Conservation (phyloP, 192 early-diverging fungal genomes). For the Coemansia sp. region DNA sequence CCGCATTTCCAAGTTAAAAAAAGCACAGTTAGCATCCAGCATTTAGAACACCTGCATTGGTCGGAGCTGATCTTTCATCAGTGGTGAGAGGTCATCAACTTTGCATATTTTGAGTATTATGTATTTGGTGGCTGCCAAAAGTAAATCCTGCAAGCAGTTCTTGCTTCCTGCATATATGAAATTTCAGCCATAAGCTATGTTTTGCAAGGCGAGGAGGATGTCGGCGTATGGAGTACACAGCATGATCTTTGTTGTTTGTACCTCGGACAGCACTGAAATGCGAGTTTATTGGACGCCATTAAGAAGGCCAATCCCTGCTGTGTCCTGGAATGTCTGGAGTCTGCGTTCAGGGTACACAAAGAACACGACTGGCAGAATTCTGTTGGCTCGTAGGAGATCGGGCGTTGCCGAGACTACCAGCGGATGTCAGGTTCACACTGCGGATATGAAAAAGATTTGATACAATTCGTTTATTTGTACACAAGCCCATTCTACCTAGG, state of each 20-base stretch:
- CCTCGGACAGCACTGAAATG: not conserved
- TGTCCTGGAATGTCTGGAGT: not conserved
- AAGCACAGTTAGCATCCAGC: too few relatives aligned
- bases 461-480: too few relatives aligned
- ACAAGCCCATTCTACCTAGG: too few relatives aligned
- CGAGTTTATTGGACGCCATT: not conserved
- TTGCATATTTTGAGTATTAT: not conserved
- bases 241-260: conserved; percentile 5
- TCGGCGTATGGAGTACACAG: not conserved
- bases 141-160: too few relatives aligned
- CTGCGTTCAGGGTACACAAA: not conserved
- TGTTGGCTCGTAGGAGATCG: not conserved
- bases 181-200: too few relatives aligned
- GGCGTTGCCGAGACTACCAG: not conserved
- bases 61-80: not conserved
- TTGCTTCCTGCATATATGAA: too few relatives aligned
- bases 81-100: too few relatives aligned
- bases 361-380: not conserved
- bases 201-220: too few relatives aligned
- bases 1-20: too few relatives aligned
- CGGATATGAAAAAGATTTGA: too few relatives aligned
- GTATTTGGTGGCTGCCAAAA: not conserved
- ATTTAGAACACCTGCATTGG: too few relatives aligned
- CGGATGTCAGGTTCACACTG: too few relatives aligned
- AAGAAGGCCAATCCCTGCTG: not conserved